Evolutionary conservation across 1,284 basidiomycete genomes (phyloP).

Genomic region (Cryptococcus sp.): DNA sequence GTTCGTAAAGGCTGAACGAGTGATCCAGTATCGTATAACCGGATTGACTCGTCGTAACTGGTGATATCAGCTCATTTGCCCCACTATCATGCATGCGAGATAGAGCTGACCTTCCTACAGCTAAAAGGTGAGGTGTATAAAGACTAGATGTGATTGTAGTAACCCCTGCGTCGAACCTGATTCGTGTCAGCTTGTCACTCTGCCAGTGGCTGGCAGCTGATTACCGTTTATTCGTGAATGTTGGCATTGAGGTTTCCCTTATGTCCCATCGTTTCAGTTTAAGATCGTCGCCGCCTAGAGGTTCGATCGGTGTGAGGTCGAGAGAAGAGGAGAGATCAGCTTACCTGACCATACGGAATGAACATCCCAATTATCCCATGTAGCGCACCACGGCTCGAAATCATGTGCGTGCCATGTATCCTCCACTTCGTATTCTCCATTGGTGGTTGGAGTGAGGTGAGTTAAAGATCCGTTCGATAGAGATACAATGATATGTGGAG

Average conservation of each 20-base stretch:
- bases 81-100: not conserved
- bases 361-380: conserved; percentile 79
- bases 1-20: conserved; percentile 58
- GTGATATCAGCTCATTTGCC: not conserved
- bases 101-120: conserved; percentile 73
- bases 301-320: not conserved
- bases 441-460: conserved; percentile 53
- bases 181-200: not conserved
- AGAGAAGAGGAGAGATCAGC: conserved; percentile 3
- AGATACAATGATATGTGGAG: conserved; percentile 61
- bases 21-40: conserved; percentile 78
- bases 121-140: conserved; percentile 70
- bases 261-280: conserved; percentile 88
- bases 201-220: conserved; percentile 8
- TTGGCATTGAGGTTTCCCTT: conserved; percentile 61
- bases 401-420: conserved; percentile 83
- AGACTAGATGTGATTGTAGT: conserved; percentile 86
- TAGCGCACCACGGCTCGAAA: conserved; percentile 88
- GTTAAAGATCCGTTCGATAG: conserved; percentile 70
- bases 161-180: conserved; percentile 85
- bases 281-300: conserved; percentile 84
- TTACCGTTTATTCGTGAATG: conserved; percentile 69
- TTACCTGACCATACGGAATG: conserved; percentile 78
- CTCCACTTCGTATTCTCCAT: conserved; percentile 50
- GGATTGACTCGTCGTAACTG: conserved; percentile 81